phyloP scores from a whole-genome alignment of 2,329 filamentous ascomycete genomes.

The Fusarium sp. region DNA sequence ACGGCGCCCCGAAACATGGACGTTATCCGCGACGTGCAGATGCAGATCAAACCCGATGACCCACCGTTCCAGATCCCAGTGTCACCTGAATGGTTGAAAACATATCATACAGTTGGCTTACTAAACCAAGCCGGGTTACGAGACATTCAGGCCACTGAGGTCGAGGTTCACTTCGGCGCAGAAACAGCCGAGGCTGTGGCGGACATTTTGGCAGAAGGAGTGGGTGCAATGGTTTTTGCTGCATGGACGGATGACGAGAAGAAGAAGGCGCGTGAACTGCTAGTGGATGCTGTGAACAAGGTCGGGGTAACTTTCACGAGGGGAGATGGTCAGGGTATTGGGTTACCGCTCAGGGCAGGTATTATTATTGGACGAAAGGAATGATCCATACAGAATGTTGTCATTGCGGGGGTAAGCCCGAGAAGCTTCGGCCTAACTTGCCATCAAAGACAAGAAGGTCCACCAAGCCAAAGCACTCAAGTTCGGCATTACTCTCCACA shows the following conservation, averaged over 20 bases:
- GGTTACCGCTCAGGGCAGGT: neutral
- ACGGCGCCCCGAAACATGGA: neutral
- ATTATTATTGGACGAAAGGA: neutral
- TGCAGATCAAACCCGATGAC: neutral
- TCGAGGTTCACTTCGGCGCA: neutral
- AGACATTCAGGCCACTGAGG: neutral
- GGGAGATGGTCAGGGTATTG: neutral
- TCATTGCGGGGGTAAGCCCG: neutral
- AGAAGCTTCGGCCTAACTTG: neutral
- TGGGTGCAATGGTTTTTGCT: neutral
- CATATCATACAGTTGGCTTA: neutral
- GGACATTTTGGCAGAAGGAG: neutral
- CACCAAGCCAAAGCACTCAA: neutral
- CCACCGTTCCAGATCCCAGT: neutral
- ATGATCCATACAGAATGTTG: neutral
- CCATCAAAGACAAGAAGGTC: neutral
- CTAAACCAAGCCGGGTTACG: neutral
- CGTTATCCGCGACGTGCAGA: neutral
- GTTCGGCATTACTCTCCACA: neutral
- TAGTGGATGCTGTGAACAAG: neutral
- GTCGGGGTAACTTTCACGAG: neutral
- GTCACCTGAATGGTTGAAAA: neutral
- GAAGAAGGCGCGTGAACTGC: neutral
- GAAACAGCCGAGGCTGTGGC: neutral
- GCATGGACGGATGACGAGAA: neutral